Conservation (phyloP, 176 grass and related monocot species). For the Aegilops speltoides region DNA sequence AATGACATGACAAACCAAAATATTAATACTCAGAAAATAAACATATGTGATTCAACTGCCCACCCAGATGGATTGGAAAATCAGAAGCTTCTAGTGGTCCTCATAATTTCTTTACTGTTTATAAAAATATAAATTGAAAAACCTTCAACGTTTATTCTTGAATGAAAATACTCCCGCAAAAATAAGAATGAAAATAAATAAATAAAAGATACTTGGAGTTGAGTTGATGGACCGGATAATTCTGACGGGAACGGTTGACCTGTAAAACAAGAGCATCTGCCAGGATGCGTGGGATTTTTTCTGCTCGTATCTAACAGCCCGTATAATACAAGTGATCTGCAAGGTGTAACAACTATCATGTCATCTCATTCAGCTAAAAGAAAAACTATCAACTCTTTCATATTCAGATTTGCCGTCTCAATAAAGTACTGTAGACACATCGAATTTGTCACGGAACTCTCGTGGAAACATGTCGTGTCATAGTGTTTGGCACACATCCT, state of each 20-base stretch:
- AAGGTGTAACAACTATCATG: background rate
- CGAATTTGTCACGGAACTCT: background rate
- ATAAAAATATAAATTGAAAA: background rate
- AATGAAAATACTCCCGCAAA: no score
- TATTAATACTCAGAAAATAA: background rate
- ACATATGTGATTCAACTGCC: background rate
- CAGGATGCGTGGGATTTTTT: no score
- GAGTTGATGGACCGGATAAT: background rate
- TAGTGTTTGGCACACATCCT: background rate
- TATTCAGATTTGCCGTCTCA: background rate
- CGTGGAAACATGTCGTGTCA: background rate
- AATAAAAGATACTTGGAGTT: no score
- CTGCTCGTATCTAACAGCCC: background rate
- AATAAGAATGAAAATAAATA: no score
- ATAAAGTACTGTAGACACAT: background rate
- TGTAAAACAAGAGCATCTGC: background rate
- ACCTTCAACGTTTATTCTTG: background rate
- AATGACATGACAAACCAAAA: background rate
- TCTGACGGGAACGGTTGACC: slow-evolving; percentile 20
- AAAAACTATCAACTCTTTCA: background rate
- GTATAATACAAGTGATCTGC: background rate
- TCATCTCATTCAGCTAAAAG: no score
- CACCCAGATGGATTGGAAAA: background rate
- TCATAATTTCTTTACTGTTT: background rate
- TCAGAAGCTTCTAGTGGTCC: background rate